A percentile compares a stretch with the other conserved stretches of the same genome.
Conservation (phyloP, 768 basidiomycete genomes). For the Kwoniella dejecticola region DNA sequence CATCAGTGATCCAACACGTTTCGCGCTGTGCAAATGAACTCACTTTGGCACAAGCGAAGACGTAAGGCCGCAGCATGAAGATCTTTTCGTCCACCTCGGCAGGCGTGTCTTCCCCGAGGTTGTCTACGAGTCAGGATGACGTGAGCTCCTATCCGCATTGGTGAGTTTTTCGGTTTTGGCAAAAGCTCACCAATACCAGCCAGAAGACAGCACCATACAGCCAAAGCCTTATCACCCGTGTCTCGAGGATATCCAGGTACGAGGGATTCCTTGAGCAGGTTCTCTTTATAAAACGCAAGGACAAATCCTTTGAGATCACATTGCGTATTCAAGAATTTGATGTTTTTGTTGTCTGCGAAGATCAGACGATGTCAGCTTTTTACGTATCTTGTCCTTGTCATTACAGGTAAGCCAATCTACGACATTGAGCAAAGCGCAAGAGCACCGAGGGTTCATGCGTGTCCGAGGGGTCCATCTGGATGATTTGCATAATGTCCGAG, state of each 20-base stretch:
- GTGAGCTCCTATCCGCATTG: background rate
- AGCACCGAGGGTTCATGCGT: too few species aligned
- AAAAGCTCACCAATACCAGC: constrained; percentile 35
- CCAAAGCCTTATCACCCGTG: constrained; percentile 49
- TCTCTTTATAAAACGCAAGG: constrained; percentile 46
- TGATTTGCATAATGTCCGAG: too few species aligned
- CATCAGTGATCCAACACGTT: too few species aligned
- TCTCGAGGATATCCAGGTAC: constrained; percentile 55
- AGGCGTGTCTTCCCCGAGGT: constrained; percentile 43
- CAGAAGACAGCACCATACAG: constrained; percentile 48
- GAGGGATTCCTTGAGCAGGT: constrained; percentile 52
- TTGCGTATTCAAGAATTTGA: constrained; percentile 38
- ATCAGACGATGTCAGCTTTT: background rate
- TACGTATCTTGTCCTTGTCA: background rate
- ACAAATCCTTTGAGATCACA: constrained; percentile 47
- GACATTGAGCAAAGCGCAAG: background rate
- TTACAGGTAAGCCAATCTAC: too few species aligned
- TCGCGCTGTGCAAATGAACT: constrained; percentile 7
- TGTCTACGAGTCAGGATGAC: constrained; percentile 16
- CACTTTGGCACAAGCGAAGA: constrained; percentile 58
- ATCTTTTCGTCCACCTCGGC: constrained; percentile 56
- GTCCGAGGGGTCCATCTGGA: too few species aligned
- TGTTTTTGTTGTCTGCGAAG: constrained; percentile 47
- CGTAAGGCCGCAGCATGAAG: constrained; percentile 57
- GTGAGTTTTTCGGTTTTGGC: background rate